Evolutionary conservation across 805 yeast species (phyloP).

Genomic region (Kuraishia piskuri): DNA sequence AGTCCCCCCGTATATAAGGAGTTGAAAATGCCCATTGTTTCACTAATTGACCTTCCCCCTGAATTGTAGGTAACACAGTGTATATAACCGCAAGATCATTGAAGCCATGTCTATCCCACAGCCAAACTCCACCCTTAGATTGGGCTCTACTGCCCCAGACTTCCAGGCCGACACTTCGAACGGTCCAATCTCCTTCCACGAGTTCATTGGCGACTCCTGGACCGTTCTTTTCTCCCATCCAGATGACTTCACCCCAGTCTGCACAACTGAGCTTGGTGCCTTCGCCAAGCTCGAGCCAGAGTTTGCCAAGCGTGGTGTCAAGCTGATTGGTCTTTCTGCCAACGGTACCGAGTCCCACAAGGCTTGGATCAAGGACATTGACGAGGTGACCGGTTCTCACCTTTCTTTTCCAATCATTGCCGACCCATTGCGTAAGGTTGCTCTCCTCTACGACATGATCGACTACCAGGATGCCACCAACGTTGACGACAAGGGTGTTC

Average conservation of each 20-base stretch:
- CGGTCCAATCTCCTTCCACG: conserved; percentile 57
- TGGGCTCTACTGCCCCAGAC: conserved; percentile 64
- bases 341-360: conserved; percentile 54
- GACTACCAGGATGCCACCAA: conserved; percentile 63
- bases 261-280: conserved; percentile 74
- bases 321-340: conserved; percentile 61
- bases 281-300: conserved; percentile 66
- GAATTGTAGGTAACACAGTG: background rate
- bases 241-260: conserved; percentile 72
- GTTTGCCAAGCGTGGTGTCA: conserved; percentile 54
- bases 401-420: conserved; percentile 63
- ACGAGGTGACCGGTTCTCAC: conserved; percentile 52
- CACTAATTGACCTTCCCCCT: background rate
- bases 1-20: background rate
- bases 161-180: conserved; percentile 54
- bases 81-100: background rate
- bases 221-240: conserved; percentile 66
- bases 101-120: conserved; percentile 28
- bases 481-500: conserved; percentile 54
- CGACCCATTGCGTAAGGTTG: conserved; percentile 53
- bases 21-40: background rate
- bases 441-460: conserved; percentile 59
- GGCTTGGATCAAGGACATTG: conserved; percentile 65
- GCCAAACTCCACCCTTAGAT: conserved; percentile 32
- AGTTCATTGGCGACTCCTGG: conserved; percentile 56